phyloP scores from a whole-genome alignment of 495 filamentous ascomycete species.

The Penicillium longicatenatum region DNA sequence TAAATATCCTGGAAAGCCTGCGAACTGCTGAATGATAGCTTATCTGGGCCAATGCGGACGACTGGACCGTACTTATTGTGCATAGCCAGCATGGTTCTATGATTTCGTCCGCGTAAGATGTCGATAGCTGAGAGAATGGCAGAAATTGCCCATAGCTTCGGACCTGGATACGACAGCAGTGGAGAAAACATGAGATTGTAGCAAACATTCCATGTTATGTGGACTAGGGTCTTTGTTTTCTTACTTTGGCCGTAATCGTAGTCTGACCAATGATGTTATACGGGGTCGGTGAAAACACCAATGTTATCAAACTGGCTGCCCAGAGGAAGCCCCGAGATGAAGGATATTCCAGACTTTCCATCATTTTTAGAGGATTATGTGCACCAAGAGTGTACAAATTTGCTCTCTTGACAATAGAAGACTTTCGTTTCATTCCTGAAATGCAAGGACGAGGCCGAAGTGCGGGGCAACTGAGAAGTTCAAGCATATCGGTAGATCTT shows the following conservation, averaged over 20 bases:
- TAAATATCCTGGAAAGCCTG: constrained; percentile 2
- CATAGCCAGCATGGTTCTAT: neutral
- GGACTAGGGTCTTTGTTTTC: neutral
- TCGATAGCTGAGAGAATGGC: neutral
- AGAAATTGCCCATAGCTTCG: constrained; percentile 5
- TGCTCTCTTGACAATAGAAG: too few species aligned
- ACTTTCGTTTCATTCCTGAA: too few species aligned
- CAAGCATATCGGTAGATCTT: too few species aligned
- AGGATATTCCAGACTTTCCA: too few species aligned
- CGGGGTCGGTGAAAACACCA: neutral
- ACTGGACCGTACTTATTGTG: constrained; percentile 3
- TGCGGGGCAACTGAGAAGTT: too few species aligned
- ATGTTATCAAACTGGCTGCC: neutral
- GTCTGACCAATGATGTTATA: neutral
- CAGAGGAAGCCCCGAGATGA: neutral
- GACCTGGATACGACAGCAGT: neutral
- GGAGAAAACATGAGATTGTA: constrained; percentile 1
- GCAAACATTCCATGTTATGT: neutral
- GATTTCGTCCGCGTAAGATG: neutral
- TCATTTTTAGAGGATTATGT: too few species aligned
- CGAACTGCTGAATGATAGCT: constrained; percentile 1
- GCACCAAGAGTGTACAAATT: too few species aligned
- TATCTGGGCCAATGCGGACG: neutral
- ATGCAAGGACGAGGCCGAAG: too few species aligned
- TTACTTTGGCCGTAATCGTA: too few species aligned